Conservation (phyloP, 148 eudicot species). For the Rhododendron ovatum region DNA sequence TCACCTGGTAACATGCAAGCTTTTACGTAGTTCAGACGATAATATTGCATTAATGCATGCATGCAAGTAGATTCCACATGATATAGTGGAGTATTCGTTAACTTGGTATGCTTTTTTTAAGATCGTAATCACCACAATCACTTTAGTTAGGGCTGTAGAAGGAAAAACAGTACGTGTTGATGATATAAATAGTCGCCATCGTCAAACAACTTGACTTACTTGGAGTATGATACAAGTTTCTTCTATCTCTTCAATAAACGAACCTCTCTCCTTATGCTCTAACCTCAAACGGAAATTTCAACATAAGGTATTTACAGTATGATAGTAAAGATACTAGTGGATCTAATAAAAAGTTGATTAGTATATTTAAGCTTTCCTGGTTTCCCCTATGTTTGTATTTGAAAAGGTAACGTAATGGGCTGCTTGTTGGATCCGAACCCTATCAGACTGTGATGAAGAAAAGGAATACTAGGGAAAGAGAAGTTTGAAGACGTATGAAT, state of each 20-base stretch:
- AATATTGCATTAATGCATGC: background rate
- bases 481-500: background rate
- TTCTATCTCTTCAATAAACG: background rate
- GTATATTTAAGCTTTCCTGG: too few species aligned
- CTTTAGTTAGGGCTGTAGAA: too few species aligned
- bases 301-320: background rate
- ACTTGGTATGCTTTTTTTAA: background rate
- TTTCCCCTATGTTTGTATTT: too few species aligned
- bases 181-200: background rate
- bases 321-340: background rate
- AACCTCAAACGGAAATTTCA: background rate
- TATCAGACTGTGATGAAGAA: background rate
- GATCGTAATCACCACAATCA: background rate
- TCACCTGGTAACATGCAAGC: constrained; percentile 10
- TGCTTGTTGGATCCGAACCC: background rate
- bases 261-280: background rate
- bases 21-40: background rate
- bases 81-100: background rate
- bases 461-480: background rate
- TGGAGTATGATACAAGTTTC: background rate
- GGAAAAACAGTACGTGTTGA: background rate
- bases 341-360: background rate
- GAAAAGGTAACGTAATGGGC: too few species aligned
- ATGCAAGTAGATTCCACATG: background rate
- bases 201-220: background rate